Evolutionary conservation across 2,329 filamentous ascomycete genomes (phyloP), one percentile per base, ranked within the genome.

Genomic region (Hypoxylon sp.): DNA sequence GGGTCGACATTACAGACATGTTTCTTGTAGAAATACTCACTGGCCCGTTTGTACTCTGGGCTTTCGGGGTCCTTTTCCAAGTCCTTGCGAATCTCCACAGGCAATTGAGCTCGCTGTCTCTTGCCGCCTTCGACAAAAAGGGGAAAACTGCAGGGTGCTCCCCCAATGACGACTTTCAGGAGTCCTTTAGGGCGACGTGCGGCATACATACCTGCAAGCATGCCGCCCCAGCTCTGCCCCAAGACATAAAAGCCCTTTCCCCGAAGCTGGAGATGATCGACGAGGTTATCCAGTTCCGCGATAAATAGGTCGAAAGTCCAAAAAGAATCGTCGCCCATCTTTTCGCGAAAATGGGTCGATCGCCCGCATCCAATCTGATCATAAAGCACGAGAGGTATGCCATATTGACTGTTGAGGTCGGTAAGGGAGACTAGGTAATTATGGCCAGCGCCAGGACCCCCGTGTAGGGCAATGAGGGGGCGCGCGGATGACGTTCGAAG

Each of bases 311-410:
- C 24, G 24, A 26, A 26, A 26, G 24, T 26, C 24, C 24, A 26
- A 7, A 26, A 26, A 26, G 24, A 26, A 7, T 26, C 24, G 24
- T 26, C 24, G 24, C 24, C 24, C 24, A 26, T 26, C 55, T 79
- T 81, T 44, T 81, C 77, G 1, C 66, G 77, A n/a, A 84, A 73
- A 52, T 79, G 81, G 0, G 82, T 85, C 13, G 78, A 81, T 13
- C 72, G 68, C 17, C 81, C 82, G 59, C 78, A 79, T 41, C 82
- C 82, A 55, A 84, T 72, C 61, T 85, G 82, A 64, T 85, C 82
- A 71, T 85, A 85, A 66, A 84, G 76, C 43, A 85, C 37, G 2
- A 55, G 24, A 11, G 51, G 51, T 5, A 55, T 10, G 13, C 13
- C n/a, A 24, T 55, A 30, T 19, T 55, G 34, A 8, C 28, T 22